Conservation (phyloP, 2,329 filamentous ascomycete genomes). For the Claviceps sp. region DNA sequence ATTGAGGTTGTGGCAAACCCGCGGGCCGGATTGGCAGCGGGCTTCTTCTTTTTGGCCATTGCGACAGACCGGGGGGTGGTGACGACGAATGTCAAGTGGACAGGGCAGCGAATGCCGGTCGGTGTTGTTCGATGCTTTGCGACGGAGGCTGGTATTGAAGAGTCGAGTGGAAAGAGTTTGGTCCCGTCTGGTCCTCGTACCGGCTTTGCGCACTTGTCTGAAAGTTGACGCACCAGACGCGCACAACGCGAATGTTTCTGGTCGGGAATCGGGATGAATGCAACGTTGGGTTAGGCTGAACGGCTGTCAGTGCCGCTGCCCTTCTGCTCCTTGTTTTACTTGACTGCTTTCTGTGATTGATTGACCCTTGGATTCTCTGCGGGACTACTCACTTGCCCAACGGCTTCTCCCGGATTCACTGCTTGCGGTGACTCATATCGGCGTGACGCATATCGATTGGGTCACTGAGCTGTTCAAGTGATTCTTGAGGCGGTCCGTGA, state of each 20-base stretch:
- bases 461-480: neutral
- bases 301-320: no score
- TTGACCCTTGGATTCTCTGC: no score
- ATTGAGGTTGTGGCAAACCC: constrained; percentile 91
- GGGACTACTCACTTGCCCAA: neutral
- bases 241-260: no score
- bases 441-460: neutral
- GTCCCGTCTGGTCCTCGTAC: neutral
- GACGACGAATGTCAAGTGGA: neutral
- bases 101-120: neutral
- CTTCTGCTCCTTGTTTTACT: no score
- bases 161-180: neutral
- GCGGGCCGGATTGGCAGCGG: constrained; percentile 71
- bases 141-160: neutral
- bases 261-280: no score
- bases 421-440: neutral
- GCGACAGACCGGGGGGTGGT: constrained; percentile 1
- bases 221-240: no score
- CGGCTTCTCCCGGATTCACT: neutral
- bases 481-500: neutral
- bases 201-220: no score
- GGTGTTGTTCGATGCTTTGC: neutral
- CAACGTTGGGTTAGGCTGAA: no score
- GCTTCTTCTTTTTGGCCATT: constrained; percentile 93
- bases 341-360: no score